These are phyloP conservation scores for Umbelopsis vinacea DNA, from an alignment of 192 early-diverging fungal genomes.

Conservation along the genomic window DNA sequence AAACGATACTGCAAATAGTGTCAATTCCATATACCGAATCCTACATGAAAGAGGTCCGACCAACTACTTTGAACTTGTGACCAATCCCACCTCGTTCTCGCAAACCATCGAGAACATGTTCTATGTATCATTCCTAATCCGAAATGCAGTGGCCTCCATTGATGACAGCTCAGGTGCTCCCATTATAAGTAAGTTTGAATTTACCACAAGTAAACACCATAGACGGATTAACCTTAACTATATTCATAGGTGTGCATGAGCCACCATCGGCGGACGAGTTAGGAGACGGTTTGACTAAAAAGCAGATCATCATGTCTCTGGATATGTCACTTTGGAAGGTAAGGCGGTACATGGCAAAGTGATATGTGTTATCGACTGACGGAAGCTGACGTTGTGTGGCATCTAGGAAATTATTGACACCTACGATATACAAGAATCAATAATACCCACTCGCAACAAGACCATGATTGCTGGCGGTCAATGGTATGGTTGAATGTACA, in stretches of 20 bases:
- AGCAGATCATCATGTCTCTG: slow-evolving; percentile 80
- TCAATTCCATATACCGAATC: slow-evolving; percentile 67
- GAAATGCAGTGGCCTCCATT: slow-evolving; percentile 80
- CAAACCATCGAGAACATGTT: slow-evolving; percentile 98
- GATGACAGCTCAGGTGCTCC: slow-evolving; percentile 74
- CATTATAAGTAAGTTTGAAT: slow-evolving; percentile 46
- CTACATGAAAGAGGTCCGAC: slow-evolving; percentile 60
- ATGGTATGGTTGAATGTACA: slow-evolving; percentile 40
- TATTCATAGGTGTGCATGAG: slow-evolving; percentile 54
- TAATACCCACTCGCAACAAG: slow-evolving; percentile 64
- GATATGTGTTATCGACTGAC: background rate
- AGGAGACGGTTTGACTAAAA: slow-evolving; percentile 65
- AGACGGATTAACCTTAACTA: background rate
- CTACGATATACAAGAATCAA: slow-evolving; percentile 60
- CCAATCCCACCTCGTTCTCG: slow-evolving; percentile 88
- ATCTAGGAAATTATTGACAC: slow-evolving; percentile 66
- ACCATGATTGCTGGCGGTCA: slow-evolving; percentile 36
- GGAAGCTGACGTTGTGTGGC: background rate
- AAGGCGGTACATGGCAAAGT: slow-evolving; percentile 19
- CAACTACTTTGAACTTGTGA: slow-evolving; percentile 84
- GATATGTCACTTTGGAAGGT: slow-evolving; percentile 72
- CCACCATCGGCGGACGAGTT: slow-evolving; percentile 74
- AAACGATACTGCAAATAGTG: slow-evolving; percentile 87
- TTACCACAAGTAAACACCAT: background rate
- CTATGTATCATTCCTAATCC: slow-evolving; percentile 93